Evolutionary conservation across 805 yeast species (phyloP).

Genomic region (Scheffersomyces ergatensis): DNA sequence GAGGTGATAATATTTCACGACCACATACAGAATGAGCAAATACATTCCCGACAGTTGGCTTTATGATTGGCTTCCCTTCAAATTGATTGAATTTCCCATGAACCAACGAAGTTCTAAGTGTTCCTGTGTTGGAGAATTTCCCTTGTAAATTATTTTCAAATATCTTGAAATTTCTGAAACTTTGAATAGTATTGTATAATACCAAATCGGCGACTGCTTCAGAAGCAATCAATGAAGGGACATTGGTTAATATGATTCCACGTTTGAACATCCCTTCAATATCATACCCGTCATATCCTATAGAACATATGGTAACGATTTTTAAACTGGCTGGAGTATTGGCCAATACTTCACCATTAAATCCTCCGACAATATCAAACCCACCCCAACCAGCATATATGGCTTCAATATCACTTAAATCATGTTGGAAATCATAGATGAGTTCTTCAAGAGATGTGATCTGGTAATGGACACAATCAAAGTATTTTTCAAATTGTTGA

Average conservation of each 20-base stretch:
- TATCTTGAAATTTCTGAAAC: slow-evolving; percentile 44
- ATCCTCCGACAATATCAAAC: slow-evolving; percentile 51
- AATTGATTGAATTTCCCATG: slow-evolving; percentile 35
- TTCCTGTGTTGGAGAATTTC: slow-evolving; percentile 42
- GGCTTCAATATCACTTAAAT: slow-evolving; percentile 45
- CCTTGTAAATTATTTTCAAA: slow-evolving; percentile 44
- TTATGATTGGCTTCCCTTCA: slow-evolving; percentile 20
- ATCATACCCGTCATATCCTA: slow-evolving; percentile 56
- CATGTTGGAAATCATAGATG: slow-evolving; percentile 33
- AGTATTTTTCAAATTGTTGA: slow-evolving; percentile 32
- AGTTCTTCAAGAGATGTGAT: slow-evolving; percentile 43
- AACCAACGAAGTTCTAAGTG: slow-evolving; percentile 38
- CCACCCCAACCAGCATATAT: slow-evolving; percentile 64
- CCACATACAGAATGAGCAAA: slow-evolving; percentile 51
- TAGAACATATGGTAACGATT: slow-evolving; percentile 53
- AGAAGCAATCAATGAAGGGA: slow-evolving; percentile 54
- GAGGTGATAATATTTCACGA: slow-evolving; percentile 46
- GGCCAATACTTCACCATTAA: slow-evolving; percentile 40
- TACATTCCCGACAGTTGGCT: slow-evolving; percentile 6
- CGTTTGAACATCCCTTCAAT: slow-evolving; percentile 33
- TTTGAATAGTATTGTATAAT: slow-evolving; percentile 53
- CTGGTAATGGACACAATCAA: slow-evolving; percentile 38
- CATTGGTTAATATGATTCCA: slow-evolving; percentile 58
- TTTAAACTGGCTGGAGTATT: slow-evolving; percentile 44
- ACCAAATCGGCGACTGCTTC: slow-evolving; percentile 76